Evolutionary conservation across 345 rosid genomes (phyloP).

Genomic region (Arabis alpina): DNA sequence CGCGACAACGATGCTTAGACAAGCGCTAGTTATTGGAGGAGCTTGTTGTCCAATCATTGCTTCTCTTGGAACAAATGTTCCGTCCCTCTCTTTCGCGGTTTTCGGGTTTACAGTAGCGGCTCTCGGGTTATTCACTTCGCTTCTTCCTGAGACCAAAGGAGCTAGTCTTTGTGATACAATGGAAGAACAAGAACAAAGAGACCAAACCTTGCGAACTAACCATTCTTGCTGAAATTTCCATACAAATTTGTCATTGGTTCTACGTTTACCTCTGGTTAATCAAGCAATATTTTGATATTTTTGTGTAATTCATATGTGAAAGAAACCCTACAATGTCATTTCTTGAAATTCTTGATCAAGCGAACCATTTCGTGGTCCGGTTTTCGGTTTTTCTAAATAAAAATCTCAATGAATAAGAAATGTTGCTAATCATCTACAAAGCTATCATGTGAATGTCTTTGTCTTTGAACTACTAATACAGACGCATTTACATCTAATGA

Average conservation of each 20-base stretch:
- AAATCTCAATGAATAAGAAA: not conserved
- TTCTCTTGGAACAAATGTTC: constrained; percentile 37
- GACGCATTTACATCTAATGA: constrained; percentile 58
- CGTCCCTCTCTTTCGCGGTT: constrained; percentile 39
- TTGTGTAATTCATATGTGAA: not conserved
- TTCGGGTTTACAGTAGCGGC: constrained; percentile 38
- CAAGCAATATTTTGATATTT: not conserved
- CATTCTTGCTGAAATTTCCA: constrained; percentile 9
- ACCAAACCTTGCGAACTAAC: constrained; percentile 27
- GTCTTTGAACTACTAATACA: constrained; percentile 74
- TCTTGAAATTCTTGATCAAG: not conserved
- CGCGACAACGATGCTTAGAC: constrained; percentile 51
- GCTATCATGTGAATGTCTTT: constrained; percentile 45
- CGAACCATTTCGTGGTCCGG: not conserved
- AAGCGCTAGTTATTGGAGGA: constrained; percentile 44
- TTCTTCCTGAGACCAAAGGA: constrained; percentile 49
- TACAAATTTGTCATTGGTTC: not conserved
- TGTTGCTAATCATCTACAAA: constrained; percentile 38
- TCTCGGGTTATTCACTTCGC: constrained; percentile 39
- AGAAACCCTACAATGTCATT: not conserved
- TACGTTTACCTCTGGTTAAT: too few relatives aligned
- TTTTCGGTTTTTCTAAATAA: not conserved
- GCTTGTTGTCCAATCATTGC: constrained; percentile 46
- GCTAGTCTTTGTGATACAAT: constrained; percentile 46
- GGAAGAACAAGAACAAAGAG: constrained; percentile 46